These are phyloP conservation scores for Cercospora janseana DNA, from an alignment of 2,329 filamentous ascomycete genomes.

Conservation along the genomic window DNA sequence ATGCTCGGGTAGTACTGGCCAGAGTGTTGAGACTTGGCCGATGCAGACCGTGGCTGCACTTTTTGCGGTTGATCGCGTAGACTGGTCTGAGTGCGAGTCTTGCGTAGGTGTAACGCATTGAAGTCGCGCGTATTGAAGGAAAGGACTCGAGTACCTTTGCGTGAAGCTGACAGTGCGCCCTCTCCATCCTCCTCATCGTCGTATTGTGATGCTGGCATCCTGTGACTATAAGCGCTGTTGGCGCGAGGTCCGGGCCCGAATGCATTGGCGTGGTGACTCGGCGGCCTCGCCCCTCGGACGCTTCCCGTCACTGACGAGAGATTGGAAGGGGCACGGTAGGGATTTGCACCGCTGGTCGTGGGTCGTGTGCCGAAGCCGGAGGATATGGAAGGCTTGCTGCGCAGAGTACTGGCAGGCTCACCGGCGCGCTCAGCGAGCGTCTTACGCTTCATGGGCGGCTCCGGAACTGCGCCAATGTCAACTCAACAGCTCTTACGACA, in stretches of 20 bases:
- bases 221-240: slow-evolving; percentile 16
- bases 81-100: slow-evolving; percentile 36
- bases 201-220: slow-evolving; percentile 12
- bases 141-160: slow-evolving; percentile 48
- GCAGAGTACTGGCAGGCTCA: slow-evolving; percentile 42
- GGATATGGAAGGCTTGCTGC: slow-evolving; percentile 24
- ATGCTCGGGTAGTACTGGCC: slow-evolving; percentile 26
- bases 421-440: slow-evolving; percentile 50
- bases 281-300: slow-evolving; percentile 44
- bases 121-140: slow-evolving; percentile 40
- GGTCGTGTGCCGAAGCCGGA: slow-evolving; percentile 26
- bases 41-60: slow-evolving; percentile 18
- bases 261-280: slow-evolving; percentile 45
- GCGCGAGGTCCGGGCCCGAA: slow-evolving; percentile 20
- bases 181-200: slow-evolving; percentile 41
- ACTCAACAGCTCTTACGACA: not conserved
- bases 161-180: slow-evolving; percentile 36
- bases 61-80: slow-evolving; percentile 24
- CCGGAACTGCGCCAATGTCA: slow-evolving; percentile 39
- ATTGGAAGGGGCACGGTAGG: slow-evolving; percentile 45
- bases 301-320: slow-evolving; percentile 28
- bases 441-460: slow-evolving; percentile 52
- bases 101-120: slow-evolving; percentile 32
- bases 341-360: slow-evolving; percentile 35
- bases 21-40: slow-evolving; percentile 35